phyloP scores from a whole-genome alignment of 148 eudicot genomes.

The Arctostaphylos glauca region DNA sequence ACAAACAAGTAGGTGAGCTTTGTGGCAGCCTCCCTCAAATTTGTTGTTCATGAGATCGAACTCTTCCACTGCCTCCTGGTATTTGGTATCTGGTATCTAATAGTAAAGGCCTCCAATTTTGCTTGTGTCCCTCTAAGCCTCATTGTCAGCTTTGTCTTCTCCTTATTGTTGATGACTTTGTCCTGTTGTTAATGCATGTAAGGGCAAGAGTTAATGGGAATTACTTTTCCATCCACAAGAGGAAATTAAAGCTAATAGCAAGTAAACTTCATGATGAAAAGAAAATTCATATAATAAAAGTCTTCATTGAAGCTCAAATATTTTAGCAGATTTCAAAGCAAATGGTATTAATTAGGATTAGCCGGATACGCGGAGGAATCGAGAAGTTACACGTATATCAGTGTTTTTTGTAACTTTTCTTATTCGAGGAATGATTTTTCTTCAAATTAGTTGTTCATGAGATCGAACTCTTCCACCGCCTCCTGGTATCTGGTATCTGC shows the following conservation, averaged over 20 bases:
- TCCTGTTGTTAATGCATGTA: slow-evolving; percentile 34
- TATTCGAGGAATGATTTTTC: no score
- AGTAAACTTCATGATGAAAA: background rate
- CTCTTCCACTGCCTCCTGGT: slow-evolving; percentile 50
- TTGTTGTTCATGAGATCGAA: slow-evolving; percentile 56
- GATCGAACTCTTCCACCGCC: slow-evolving; percentile 47
- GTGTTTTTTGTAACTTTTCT: no score
- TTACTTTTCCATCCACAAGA: background rate
- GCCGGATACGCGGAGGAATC: no score
- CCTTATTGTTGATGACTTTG: slow-evolving; percentile 33
- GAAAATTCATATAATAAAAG: background rate
- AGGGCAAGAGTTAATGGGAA: background rate
- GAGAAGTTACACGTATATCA: no score
- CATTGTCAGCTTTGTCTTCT: slow-evolving; percentile 67
- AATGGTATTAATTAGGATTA: background rate
- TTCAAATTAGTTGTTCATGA: slow-evolving; percentile 56
- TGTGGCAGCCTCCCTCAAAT: no score
- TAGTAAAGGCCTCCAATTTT: slow-evolving; percentile 50
- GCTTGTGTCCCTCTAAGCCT: slow-evolving; percentile 61
- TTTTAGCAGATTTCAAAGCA: background rate
- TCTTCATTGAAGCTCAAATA: background rate
- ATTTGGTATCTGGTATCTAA: no score
- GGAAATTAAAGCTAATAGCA: background rate
- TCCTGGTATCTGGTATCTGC: no score
- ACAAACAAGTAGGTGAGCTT: no score